A percentile compares a stretch with the other conserved stretches of the same genome.
These are phyloP conservation scores for Diplotaxis tenuifolia DNA, from an alignment of 345 rosid genomes.

Conservation along the genomic window DNA sequence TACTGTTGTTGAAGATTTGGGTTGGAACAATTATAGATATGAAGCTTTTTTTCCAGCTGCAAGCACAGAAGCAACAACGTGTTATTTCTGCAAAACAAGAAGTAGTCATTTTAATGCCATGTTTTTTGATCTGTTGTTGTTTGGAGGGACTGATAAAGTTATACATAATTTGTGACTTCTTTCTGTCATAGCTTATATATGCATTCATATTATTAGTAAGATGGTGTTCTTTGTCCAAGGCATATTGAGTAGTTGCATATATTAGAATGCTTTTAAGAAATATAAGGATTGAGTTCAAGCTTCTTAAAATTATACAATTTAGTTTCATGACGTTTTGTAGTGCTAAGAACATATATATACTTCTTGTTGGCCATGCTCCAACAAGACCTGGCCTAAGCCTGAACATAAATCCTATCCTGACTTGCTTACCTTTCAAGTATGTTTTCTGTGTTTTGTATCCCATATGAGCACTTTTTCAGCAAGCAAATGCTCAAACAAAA, in stretches of 20 bases:
- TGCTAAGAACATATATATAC: neutral
- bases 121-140: slow-evolving; percentile 21
- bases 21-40: neutral
- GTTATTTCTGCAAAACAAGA: slow-evolving; percentile 1
- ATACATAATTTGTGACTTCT: slow-evolving; percentile 20
- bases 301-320: neutral
- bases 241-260: neutral
- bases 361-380: neutral
- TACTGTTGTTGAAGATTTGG: slow-evolving; percentile 31
- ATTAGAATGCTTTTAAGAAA: neutral
- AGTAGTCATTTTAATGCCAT: slow-evolving; percentile 10
- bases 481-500: neutral
- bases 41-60: slow-evolving; percentile 7
- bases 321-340: neutral
- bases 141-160: slow-evolving; percentile 6
- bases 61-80: slow-evolving; percentile 22
- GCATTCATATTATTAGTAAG: neutral
- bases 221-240: neutral
- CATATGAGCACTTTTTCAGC: neutral
- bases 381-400: neutral
- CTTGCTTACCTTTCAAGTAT: neutral
- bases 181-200: slow-evolving; percentile 8
- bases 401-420: neutral
- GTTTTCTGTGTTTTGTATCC: neutral
- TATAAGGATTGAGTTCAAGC: neutral